Conservation (phyloP, 257 asterid species). For the Mitragyna speciosa region DNA sequence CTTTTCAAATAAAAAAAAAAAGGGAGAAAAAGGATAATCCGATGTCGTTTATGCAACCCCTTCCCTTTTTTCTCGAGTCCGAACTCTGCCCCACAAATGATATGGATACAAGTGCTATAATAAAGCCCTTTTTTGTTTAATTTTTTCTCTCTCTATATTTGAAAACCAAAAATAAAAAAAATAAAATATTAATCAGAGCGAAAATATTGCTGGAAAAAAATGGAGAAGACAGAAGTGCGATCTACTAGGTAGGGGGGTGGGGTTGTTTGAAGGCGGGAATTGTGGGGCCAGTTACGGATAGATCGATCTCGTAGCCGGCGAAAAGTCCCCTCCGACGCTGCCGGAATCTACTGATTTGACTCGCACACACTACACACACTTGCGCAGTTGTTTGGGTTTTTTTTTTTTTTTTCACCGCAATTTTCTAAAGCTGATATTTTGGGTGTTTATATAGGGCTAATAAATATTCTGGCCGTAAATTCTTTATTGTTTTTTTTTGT, state of each 20-base stretch:
- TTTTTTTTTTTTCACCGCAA: constrained; percentile 4
- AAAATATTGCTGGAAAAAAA: constrained; percentile 18
- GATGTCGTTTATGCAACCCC: constrained; percentile 27
- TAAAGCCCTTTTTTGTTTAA: background rate
- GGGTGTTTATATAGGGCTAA: background rate
- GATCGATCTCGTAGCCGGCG: constrained; percentile 68
- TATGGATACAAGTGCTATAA: constrained; percentile 12
- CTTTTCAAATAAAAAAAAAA: background rate
- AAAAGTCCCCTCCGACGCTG: constrained; percentile 44
- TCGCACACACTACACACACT: constrained; percentile 14
- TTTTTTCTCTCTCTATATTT: constrained; percentile 15
- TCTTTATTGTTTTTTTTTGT: background rate
- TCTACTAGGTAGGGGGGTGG: background rate
- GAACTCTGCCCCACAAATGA: constrained; percentile 50
- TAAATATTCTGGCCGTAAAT: background rate
- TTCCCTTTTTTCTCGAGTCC: constrained; percentile 29
- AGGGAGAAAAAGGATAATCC: constrained; percentile 21
- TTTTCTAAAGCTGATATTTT: background rate
- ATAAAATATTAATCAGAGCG: constrained; percentile 22
- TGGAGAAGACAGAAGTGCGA: constrained; percentile 6
- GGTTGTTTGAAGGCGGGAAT: constrained; percentile 38
- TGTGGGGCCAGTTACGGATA: constrained; percentile 48
- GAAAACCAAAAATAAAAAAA: background rate
- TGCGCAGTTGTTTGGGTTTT: no score
- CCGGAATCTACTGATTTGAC: constrained; percentile 49